Evolutionary conservation across 192 early-diverging fungal species (phyloP).

Genomic region (Coemansia sp.): DNA sequence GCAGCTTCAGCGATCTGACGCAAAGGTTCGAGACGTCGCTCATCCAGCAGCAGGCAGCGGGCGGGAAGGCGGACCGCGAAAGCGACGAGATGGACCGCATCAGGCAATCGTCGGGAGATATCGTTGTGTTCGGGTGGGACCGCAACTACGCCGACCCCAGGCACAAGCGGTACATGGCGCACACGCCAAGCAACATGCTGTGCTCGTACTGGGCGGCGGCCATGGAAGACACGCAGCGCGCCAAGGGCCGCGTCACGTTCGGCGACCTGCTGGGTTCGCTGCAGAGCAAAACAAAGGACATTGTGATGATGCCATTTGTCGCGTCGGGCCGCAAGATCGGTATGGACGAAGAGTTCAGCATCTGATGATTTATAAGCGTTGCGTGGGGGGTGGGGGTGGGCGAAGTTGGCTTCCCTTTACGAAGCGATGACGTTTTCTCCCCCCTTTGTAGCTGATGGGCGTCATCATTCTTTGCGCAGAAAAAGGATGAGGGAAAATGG

Average conservation of each 20-base stretch:
- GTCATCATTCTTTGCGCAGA: too few relatives aligned
- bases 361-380: slow-evolving; percentile 11
- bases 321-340: slow-evolving; percentile 52
- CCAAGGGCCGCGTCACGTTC: slow-evolving; percentile 44
- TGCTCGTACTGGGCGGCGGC: slow-evolving; percentile 73
- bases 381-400: too few relatives aligned
- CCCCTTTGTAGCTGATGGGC: too few relatives aligned
- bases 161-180: slow-evolving; percentile 70
- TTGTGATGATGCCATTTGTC: slow-evolving; percentile 55
- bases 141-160: slow-evolving; percentile 73
- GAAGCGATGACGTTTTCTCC: too few relatives aligned
- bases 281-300: slow-evolving; percentile 27
- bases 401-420: too few relatives aligned
- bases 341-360: slow-evolving; percentile 50
- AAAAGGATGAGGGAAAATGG: too few relatives aligned
- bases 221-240: slow-evolving; percentile 55
- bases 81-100: slow-evolving; percentile 27
- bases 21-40: slow-evolving; percentile 35
- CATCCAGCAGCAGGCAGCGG: slow-evolving; percentile 35
- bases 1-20: slow-evolving; percentile 45
- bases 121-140: slow-evolving; percentile 67
- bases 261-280: slow-evolving; percentile 57
- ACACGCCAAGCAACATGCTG: slow-evolving; percentile 61
- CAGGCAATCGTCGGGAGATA: slow-evolving; percentile 40
- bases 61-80: neutral